phyloP scores from a whole-genome alignment of 2,329 filamentous ascomycete species.

The Scedosporium dehoogii region DNA sequence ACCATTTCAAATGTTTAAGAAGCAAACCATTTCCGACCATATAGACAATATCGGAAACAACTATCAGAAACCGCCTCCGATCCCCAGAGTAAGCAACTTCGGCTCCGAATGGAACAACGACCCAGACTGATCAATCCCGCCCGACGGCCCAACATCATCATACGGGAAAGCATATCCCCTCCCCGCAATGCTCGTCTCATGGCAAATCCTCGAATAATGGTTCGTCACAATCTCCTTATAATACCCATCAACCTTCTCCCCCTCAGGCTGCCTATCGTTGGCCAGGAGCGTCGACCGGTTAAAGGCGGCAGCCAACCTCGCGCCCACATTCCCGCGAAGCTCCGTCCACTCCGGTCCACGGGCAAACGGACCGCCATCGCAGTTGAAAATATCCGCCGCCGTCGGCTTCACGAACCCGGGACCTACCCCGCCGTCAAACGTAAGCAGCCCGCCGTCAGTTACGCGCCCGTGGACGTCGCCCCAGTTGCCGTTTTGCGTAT shows the following conservation, averaged over 20 bases:
- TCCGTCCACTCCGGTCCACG: conserved; percentile 28
- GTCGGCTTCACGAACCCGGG: conserved; percentile 33
- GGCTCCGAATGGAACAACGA: conserved; percentile 49
- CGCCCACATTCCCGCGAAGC: conserved; percentile 53
- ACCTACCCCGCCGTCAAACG: conserved; percentile 26
- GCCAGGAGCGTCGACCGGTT: conserved; percentile 61
- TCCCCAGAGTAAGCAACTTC: conserved; percentile 41
- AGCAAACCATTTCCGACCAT: not conserved
- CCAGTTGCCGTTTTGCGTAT: conserved; percentile 41
- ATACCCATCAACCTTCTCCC: conserved; percentile 37
- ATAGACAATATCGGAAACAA: not conserved
- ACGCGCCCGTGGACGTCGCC: conserved; percentile 37
- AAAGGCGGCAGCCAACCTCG: conserved; percentile 65
- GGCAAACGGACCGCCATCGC: conserved; percentile 47
- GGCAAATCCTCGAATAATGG: conserved; percentile 57
- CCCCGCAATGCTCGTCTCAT: conserved; percentile 47
- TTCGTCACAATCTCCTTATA: conserved; percentile 49
- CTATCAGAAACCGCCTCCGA: conserved; percentile 29
- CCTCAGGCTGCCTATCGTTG: conserved; percentile 40
- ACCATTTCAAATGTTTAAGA: not conserved
- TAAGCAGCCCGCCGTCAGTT: conserved; percentile 21
- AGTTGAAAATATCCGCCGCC: conserved; percentile 40
- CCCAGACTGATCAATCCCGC: conserved; percentile 50
- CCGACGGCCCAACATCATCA: conserved; percentile 53
- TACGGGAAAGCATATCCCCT: conserved; percentile 63